Base-by-base conservation (phyloP, 441 rosid species). In the Erysimum pusillum region DNA sequence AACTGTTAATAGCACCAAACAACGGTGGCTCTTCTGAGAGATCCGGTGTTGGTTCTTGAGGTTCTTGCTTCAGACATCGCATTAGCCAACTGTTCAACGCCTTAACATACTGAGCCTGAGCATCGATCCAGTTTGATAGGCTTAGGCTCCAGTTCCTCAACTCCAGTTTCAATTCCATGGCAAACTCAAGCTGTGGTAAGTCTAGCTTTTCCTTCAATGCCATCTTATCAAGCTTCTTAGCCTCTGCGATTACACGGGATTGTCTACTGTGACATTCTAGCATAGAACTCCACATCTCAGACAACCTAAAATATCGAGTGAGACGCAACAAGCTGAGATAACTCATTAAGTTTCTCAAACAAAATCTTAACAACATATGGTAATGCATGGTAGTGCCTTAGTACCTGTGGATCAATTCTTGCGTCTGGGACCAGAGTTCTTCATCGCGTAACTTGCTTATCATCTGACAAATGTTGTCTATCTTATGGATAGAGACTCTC, bases 281-380 rank as follows among this genome's bases (percentile, higher is more conserved):
- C 93, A 87, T 87, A 28, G 77, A 67, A 65, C 65, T 83, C 91
- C 90, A 87, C 93, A 87, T 89, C 76, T 58, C 76, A 38, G 74
- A 71, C 41, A 80, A 76, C 78, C 93, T 89, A 72, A 39, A 22
- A 44, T 45, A 42, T 58, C 48, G 12, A 58, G 48, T 54, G 12
- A 58, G 48, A 58, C 59, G 68, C 22, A 59, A 51, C 1, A 48
- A 48, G 39, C 28, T 77, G 31, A 44, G 11, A 32, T 14, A 14
- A 14, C 17, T 44, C 48, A 15, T 20, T 15, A 63, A 44, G 15
- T 35, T 44, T 63, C 15, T 51, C 38, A n/a, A 60, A 38, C 49
- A 31, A 35, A 61, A 64, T 28, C 22, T 7, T 34, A 38, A 36
- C 1, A 45, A 56, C n/a, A 54, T 15, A 52, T 38, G 13, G 67